A percentile compares a stretch with the other conserved stretches of the same genome.
Evolutionary conservation across 306 rosid genomes (phyloP).

Genomic region (Benincasa hispida): DNA sequence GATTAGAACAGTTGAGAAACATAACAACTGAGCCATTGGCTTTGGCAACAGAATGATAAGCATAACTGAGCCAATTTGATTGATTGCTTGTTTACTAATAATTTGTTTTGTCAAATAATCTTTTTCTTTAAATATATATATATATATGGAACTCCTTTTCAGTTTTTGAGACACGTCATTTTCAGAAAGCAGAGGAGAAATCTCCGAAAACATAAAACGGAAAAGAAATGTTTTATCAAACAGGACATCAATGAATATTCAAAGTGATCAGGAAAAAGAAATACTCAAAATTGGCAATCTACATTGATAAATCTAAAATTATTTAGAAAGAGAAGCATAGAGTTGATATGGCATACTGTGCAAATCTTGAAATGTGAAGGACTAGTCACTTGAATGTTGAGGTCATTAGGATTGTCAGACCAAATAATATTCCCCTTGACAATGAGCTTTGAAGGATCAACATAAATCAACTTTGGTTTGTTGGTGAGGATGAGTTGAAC

Average conservation of each 20-base stretch:
- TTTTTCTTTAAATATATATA: no score
- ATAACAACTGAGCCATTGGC: not conserved
- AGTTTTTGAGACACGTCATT: no score
- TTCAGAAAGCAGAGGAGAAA: no score
- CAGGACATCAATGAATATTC: not conserved
- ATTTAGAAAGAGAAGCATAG: not conserved
- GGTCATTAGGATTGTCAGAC: constrained; percentile 88
- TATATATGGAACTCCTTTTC: no score
- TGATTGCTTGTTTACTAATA: not conserved
- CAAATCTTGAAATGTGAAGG: constrained; percentile 85
- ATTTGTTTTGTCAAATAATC: not conserved
- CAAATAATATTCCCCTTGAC: constrained; percentile 87
- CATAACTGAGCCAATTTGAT: no score
- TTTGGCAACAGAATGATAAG: not conserved
- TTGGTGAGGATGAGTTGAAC: constrained; percentile 98
- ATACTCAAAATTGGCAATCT: not conserved
- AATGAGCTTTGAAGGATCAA: constrained; percentile 79
- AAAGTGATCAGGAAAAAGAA: not conserved
- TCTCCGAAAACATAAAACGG: no score
- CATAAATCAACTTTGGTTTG: constrained; percentile 91
- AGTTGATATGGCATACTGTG: constrained; percentile 42
- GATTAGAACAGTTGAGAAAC: constrained; percentile 6
- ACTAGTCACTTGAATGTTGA: constrained; percentile 73
- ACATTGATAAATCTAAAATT: not conserved
- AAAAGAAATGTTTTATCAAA: not conserved